Evolutionary conservation across 2,329 filamentous ascomycete species (phyloP), one percentile per base, ranked within the genome.

Genomic region (Sarocladium brachiariae): DNA sequence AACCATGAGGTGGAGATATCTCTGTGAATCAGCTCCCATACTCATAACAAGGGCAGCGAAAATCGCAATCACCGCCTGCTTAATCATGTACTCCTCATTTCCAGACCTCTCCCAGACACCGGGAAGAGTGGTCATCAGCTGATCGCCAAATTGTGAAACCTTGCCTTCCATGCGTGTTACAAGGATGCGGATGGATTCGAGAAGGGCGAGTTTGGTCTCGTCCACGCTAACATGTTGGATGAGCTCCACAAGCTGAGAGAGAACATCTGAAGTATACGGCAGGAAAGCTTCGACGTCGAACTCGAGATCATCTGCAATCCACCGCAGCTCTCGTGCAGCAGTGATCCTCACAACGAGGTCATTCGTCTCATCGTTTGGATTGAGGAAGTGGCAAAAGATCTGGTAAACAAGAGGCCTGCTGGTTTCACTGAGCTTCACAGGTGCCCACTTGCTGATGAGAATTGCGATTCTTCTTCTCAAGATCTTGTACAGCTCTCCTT

Each of bases 331-430:
- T 51, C 91, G 80, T 5, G 89, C 93, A 2, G 93, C 89, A 2
- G 92, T 96, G 50, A 97, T 85, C 13, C 89, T 83, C 27, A 99
- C 93, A 1, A 97, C 91, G 50, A 90, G 77, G 61, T 99, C 93
- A 61, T 99, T 99, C 53, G 83, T 74, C 7, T 81, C 74, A 59
- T 96, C 90, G 16, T 80, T 76, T 7, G 82, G 80, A 59, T 90
- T 85, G 18, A 99, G 76, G 13, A 99, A 76, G 65, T 96, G 88
- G 52, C 88, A 83, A 64, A 90, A 96, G 51, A 97, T 89, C 60
- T 92, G 84, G 62, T 95, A 97, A 4, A 95, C 81, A 18, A 91
- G 71, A 1, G 84, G 77, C 52, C 85, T 78, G 59, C 84, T 88
- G 31, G 80, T 68, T 33, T 83, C 75, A 0, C 81, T 77, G 4